Conservation (phyloP, 2,329 filamentous ascomycete species). For the Nannizziopsis arthrosporioides region DNA sequence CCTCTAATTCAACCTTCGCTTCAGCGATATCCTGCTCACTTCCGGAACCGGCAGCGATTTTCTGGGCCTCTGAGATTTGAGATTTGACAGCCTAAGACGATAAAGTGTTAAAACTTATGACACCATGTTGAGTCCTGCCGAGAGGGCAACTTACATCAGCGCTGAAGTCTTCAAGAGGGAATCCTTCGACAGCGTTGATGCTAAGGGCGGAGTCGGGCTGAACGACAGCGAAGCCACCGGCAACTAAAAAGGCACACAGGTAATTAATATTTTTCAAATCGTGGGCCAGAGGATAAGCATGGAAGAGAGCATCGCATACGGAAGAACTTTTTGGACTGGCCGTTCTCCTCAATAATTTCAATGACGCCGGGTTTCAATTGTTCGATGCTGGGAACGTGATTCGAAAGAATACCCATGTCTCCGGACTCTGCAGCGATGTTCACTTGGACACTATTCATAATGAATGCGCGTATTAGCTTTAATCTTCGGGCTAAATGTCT, state of each 20-base stretch:
- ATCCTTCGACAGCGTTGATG: constrained; percentile 98
- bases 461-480: constrained; percentile 23
- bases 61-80: constrained; percentile 90
- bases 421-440: constrained; percentile 97
- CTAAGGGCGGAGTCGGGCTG: constrained; percentile 89
- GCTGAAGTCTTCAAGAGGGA: constrained; percentile 91
- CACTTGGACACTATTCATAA: constrained; percentile 70
- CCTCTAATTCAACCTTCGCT: constrained; percentile 98
- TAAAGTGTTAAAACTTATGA: neutral
- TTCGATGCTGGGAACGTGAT: constrained; percentile 97
- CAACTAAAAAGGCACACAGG: constrained; percentile 49
- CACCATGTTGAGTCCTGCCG: neutral
- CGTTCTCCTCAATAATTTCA: constrained; percentile 88
- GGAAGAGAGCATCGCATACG: constrained; percentile 49
- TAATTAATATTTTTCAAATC: neutral
- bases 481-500: constrained; percentile 25
- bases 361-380: constrained; percentile 95
- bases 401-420: constrained; percentile 98
- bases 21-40: constrained; percentile 97
- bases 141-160: constrained; percentile 47
- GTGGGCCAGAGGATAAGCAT: neutral
- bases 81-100: constrained; percentile 56
- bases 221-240: constrained; percentile 91
- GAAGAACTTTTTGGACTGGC: constrained; percentile 91
- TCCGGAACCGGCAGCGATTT: constrained; percentile 78